These are phyloP conservation scores for Tetratostichococcus sp. DNA, from an alignment of 139 green algal genomes.

Conservation along the genomic window DNA sequence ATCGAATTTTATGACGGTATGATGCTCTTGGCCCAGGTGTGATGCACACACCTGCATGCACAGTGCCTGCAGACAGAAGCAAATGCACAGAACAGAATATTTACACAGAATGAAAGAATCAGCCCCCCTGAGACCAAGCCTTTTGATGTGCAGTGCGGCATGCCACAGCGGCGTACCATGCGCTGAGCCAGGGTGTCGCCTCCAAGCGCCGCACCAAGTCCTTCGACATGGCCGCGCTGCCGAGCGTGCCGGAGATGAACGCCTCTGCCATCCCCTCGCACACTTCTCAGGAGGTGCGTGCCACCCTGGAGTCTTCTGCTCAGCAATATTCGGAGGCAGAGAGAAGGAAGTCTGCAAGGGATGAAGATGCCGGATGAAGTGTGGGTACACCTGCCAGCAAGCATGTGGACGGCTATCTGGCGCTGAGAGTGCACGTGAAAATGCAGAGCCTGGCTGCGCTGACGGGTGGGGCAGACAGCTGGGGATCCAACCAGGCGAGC, in stretches of 20 bases:
- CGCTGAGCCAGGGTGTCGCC: background rate
- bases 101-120: too few relatives aligned
- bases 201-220: background rate
- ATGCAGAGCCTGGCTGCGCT: background rate
- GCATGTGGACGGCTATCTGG: too few relatives aligned
- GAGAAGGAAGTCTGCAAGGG: too few relatives aligned
- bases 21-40: constrained; percentile 23
- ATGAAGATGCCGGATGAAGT: too few relatives aligned
- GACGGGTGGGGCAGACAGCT: background rate
- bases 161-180: background rate
- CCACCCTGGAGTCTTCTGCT: too few relatives aligned
- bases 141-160: background rate
- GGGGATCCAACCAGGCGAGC: background rate
- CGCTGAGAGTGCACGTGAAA: too few relatives aligned
- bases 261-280: background rate
- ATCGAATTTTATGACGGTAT: constrained; percentile 84
- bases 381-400: too few relatives aligned
- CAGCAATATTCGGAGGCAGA: too few relatives aligned
- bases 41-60: too few relatives aligned
- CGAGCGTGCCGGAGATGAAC: background rate
- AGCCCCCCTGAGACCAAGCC: too few relatives aligned
- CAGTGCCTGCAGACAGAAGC: too few relatives aligned
- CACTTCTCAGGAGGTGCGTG: constrained; percentile 2
- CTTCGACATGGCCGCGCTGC: background rate
- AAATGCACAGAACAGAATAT: too few relatives aligned